phyloP scores from a whole-genome alignment of 2,329 filamentous ascomycete species.

The Scedosporium dehoogii region DNA sequence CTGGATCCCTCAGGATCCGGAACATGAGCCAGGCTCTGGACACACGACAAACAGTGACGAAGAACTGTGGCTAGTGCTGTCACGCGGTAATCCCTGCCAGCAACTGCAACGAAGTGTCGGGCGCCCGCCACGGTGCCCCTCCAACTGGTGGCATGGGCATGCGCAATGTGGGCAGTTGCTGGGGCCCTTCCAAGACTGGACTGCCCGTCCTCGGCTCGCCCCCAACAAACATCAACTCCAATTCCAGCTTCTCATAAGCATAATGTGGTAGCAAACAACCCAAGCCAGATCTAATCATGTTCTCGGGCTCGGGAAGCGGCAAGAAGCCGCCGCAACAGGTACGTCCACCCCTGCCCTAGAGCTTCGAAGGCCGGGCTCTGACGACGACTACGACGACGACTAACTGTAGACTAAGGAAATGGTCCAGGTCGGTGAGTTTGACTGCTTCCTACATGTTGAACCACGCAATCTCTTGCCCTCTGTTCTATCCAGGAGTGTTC shows the following conservation, averaged over 20 bases:
- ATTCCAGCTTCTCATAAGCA: neutral
- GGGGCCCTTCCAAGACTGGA: neutral
- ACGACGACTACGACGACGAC: neutral
- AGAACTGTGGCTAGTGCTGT: neutral
- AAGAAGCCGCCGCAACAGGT: constrained; percentile 68
- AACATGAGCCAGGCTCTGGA: too few relatives aligned
- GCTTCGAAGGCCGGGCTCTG: neutral
- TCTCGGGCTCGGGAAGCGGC: constrained; percentile 53
- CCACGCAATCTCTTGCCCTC: neutral
- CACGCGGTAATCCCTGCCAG: neutral
- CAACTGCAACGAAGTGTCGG: neutral
- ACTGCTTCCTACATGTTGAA: neutral
- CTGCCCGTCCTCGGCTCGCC: neutral
- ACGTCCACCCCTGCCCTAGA: constrained; percentile 20
- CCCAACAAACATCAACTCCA: neutral
- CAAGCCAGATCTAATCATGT: constrained; percentile 35
- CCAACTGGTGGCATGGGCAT: neutral
- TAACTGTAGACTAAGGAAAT: constrained; percentile 60
- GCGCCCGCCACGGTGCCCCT: neutral
- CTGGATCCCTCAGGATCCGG: too few relatives aligned
- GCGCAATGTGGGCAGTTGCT: neutral
- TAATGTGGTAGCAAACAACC: neutral
- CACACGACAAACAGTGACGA: too few relatives aligned
- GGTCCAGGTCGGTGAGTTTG: constrained; percentile 88
- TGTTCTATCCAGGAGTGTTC: neutral